A percentile compares a stretch with the other conserved stretches of the same genome.
phyloP scores from a whole-genome alignment of 1,139 yeast species.

The Chernovozyma sophiae-reginae region DNA sequence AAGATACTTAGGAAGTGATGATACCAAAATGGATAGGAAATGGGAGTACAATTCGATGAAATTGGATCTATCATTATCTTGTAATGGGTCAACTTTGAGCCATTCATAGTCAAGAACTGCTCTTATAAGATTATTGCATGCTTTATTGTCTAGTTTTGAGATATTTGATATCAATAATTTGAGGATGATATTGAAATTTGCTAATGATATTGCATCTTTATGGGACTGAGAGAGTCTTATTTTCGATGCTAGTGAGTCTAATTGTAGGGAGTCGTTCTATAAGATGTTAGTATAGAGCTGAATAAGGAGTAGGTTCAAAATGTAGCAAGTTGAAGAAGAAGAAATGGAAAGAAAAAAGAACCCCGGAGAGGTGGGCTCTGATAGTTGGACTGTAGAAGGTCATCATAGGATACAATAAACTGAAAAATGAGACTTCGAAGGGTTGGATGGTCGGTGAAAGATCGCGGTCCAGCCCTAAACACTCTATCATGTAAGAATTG shows the following conservation, averaged over 20 bases:
- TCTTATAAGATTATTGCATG: constrained; percentile 29
- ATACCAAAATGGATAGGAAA: constrained; percentile 73
- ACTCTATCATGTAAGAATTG: too few relatives aligned
- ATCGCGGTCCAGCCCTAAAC: too few relatives aligned
- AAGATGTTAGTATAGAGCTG: constrained; percentile 2
- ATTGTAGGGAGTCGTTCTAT: constrained; percentile 34
- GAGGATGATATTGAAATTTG: constrained; percentile 34
- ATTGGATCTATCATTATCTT: constrained; percentile 15
- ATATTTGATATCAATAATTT: constrained; percentile 32
- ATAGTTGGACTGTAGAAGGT: too few relatives aligned
- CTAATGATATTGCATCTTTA: constrained; percentile 31
- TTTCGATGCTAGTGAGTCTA: constrained; percentile 36
- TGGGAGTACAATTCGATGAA: constrained; percentile 54
- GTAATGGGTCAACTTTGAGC: constrained; percentile 35
- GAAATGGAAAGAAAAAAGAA: too few relatives aligned
- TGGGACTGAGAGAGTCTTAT: constrained; percentile 30
- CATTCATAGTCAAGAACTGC: constrained; percentile 49
- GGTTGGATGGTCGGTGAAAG: too few relatives aligned
- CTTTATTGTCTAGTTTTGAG: constrained; percentile 34
- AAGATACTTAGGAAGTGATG: constrained; percentile 88
- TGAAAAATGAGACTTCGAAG: too few relatives aligned
- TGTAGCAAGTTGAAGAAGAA: too few relatives aligned
- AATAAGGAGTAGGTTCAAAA: too few relatives aligned
- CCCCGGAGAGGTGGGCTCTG: too few relatives aligned
- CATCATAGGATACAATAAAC: too few relatives aligned